Evolutionary conservation across 768 basidiomycete genomes (phyloP).

Genomic region (Boletus sp.): DNA sequence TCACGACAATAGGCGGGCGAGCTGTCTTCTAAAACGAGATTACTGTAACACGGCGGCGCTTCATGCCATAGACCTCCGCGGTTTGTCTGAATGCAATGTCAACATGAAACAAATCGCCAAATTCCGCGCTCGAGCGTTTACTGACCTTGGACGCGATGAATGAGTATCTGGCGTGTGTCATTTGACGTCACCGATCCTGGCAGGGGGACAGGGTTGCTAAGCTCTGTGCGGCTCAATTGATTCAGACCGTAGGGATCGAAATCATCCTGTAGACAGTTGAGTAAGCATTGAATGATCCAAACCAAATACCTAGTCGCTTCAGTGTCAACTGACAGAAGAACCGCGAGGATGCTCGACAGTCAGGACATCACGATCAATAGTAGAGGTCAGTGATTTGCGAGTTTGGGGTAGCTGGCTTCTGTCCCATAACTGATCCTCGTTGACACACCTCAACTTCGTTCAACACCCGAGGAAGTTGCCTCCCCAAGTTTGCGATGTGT

Average conservation of each 20-base stretch:
- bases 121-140: conserved; percentile 4
- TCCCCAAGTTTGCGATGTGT: neutral
- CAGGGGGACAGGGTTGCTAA: conserved; percentile 2
- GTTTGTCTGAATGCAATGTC: conserved; percentile 35
- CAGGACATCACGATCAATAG: too few relatives aligned
- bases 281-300: too few relatives aligned
- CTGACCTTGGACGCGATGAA: conserved; percentile 64
- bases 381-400: too few relatives aligned
- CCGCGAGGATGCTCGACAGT: too few relatives aligned
- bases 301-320: too few relatives aligned
- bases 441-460: too few relatives aligned
- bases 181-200: conserved; percentile 10
- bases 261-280: too few relatives aligned
- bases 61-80: conserved; percentile 35
- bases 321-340: too few relatives aligned
- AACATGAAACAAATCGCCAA: neutral
- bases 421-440: too few relatives aligned
- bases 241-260: too few relatives aligned
- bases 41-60: conserved; percentile 15
- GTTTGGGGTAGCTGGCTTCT: too few relatives aligned
- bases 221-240: conserved; percentile 11
- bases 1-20: conserved; percentile 6
- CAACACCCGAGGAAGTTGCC: neutral
- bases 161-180: conserved; percentile 32
- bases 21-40: neutral